Evolutionary conservation across 768 basidiomycete genomes (phyloP).

Genomic region (Hygrocybe punicea): DNA sequence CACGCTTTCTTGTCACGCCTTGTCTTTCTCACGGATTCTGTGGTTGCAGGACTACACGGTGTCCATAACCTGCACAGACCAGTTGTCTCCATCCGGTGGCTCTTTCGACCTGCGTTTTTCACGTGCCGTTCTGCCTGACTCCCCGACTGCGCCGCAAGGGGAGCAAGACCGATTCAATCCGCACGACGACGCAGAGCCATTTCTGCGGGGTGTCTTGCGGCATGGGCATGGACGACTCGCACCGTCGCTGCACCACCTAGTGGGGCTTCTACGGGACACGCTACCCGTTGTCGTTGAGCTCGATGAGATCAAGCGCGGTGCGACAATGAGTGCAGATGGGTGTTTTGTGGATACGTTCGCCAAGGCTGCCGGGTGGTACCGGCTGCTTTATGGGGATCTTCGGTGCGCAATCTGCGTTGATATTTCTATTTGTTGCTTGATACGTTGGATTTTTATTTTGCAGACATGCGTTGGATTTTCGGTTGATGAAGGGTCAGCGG

Average conservation of each 20-base stretch:
- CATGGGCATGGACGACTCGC: constrained; percentile 62
- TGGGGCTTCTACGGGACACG: constrained; percentile 69
- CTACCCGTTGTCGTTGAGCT: constrained; percentile 74
- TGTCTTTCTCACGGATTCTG: neutral
- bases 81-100: constrained; percentile 63
- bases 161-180: constrained; percentile 51
- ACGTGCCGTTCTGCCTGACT: constrained; percentile 35
- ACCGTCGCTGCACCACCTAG: constrained; percentile 61
- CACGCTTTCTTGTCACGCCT: neutral
- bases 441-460: constrained; percentile 58
- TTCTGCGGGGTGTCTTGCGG: constrained; percentile 67
- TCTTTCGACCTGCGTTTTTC: constrained; percentile 75
- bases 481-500: constrained; percentile 63
- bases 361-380: constrained; percentile 81
- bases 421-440: constrained; percentile 42
- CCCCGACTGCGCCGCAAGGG: constrained; percentile 11
- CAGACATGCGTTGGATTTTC: constrained; percentile 78
- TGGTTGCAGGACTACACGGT: constrained; percentile 64
- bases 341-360: constrained; percentile 62
- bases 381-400: constrained; percentile 66
- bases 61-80: constrained; percentile 74
- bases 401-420: constrained; percentile 40
- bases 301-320: constrained; percentile 44
- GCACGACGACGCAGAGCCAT: constrained; percentile 74
- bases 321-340: constrained; percentile 18